phyloP scores from a whole-genome alignment of 2,329 filamentous ascomycete species.

The Lojkania enalia region DNA sequence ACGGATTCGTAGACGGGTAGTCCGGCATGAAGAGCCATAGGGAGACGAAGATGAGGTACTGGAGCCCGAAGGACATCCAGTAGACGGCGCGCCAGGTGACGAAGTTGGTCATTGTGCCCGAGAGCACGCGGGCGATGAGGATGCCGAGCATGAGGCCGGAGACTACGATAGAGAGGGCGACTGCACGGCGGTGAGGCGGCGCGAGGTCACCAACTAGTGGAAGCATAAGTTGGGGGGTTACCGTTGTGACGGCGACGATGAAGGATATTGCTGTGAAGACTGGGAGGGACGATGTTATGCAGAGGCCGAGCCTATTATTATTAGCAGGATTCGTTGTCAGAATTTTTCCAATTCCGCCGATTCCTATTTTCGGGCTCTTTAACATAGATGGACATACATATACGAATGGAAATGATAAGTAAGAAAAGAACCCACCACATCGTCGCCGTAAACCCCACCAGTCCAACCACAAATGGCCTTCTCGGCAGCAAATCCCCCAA shows the following conservation, averaged over 20 bases:
- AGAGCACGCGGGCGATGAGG: conserved; percentile 73
- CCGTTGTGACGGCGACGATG: conserved; percentile 74
- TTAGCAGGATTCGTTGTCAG: conserved; percentile 6
- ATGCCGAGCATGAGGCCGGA: conserved; percentile 76
- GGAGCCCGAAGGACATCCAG: conserved; percentile 73
- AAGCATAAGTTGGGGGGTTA: conserved; percentile 76
- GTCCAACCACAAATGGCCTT: conserved; percentile 67
- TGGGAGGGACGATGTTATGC: conserved; percentile 65
- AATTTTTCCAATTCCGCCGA: no score
- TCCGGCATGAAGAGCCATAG: conserved; percentile 79
- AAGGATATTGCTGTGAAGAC: conserved; percentile 73
- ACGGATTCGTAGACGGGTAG: conserved; percentile 74
- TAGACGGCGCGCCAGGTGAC: conserved; percentile 77
- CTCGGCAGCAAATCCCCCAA: conserved; percentile 70
- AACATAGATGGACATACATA: no score
- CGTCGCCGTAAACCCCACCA: conserved; percentile 70
- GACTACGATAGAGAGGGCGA: conserved; percentile 72
- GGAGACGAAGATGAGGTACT: conserved; percentile 66
- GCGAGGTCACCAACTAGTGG: conserved; percentile 80
- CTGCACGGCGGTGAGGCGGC: conserved; percentile 67
- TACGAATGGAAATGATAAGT: neutral
- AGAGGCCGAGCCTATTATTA: conserved; percentile 66
- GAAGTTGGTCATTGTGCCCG: conserved; percentile 74
- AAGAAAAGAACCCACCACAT: conserved; percentile 57
- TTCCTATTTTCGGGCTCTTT: no score